phyloP scores from a whole-genome alignment of 495 filamentous ascomycete species.

The Aspergillus ostianus region DNA sequence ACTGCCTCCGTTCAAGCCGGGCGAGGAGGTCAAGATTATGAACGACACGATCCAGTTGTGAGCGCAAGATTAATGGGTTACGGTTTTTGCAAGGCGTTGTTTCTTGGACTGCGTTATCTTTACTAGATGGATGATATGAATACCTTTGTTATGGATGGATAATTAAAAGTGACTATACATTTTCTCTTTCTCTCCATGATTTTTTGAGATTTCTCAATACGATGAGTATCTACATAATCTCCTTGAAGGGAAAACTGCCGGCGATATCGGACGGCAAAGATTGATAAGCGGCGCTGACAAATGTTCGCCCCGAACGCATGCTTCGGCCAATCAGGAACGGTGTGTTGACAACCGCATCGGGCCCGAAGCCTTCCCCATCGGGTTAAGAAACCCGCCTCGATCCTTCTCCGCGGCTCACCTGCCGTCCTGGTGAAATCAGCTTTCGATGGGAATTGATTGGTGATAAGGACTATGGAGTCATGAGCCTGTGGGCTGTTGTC shows the following conservation, averaged over 20 bases:
- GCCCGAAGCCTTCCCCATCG: neutral
- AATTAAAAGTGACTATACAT: neutral
- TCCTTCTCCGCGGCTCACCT: no score
- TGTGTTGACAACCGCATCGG: neutral
- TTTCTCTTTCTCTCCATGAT: no score
- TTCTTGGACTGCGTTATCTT: neutral
- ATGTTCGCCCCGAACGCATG: neutral
- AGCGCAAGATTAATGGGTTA: slow-evolving; percentile 9
- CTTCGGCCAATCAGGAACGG: neutral
- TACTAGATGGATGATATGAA: neutral
- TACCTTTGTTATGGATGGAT: neutral
- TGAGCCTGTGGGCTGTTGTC: neutral
- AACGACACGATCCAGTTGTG: slow-evolving; percentile 87
- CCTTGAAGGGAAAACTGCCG: no score
- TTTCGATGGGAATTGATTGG: neutral
- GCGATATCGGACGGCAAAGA: neutral
- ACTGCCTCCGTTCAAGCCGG: slow-evolving; percentile 91
- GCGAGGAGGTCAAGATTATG: slow-evolving; percentile 84
- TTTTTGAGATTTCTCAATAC: no score
- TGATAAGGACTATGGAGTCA: neutral
- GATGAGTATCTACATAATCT: no score
- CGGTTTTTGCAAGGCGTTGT: neutral
- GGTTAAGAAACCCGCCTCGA: neutral
- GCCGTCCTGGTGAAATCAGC: neutral
- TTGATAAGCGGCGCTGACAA: neutral